phyloP scores from a whole-genome alignment of 2,329 filamentous ascomycete genomes.

The Bertia moriformis region DNA sequence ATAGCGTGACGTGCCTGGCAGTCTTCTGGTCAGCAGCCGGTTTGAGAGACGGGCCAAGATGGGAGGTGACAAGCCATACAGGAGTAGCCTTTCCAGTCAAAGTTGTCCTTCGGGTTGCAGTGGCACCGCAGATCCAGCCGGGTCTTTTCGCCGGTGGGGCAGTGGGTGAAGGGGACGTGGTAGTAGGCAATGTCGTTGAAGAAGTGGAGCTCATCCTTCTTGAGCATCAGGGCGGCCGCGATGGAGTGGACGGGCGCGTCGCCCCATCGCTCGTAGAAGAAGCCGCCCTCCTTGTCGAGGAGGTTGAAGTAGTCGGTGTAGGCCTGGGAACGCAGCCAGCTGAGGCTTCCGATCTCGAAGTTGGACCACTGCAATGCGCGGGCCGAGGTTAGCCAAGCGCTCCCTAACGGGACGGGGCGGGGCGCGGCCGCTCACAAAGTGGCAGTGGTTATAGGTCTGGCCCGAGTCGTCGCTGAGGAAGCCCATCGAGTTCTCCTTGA shows the following conservation, averaged over 20 bases:
- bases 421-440: constrained; percentile 56
- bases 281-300: constrained; percentile 81
- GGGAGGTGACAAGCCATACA: constrained; percentile 44
- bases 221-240: constrained; percentile 69
- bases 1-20: constrained; percentile 65
- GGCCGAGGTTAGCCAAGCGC: constrained; percentile 3
- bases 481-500: constrained; percentile 68
- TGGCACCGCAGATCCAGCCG: constrained; percentile 77
- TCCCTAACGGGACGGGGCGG: background rate
- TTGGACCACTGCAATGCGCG: constrained; percentile 77
- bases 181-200: constrained; percentile 99
- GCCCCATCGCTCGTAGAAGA: constrained; percentile 98
- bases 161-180: constrained; percentile 95
- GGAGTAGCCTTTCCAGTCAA: constrained; percentile 98
- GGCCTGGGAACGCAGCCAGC: constrained; percentile 79
- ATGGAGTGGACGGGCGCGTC: constrained; percentile 98
- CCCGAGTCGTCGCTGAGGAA: constrained; percentile 88
- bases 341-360: constrained; percentile 87
- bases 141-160: constrained; percentile 76
- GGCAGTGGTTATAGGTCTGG: constrained; percentile 89
- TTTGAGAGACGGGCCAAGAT: background rate
- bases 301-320: constrained; percentile 85
- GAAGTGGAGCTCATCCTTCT: constrained; percentile 92
- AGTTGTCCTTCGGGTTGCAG: constrained; percentile 92
- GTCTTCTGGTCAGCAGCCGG: constrained; percentile 8